A percentile compares a stretch with the other conserved stretches of the same genome.
Evolutionary conservation across 768 basidiomycete species (phyloP).

Genomic region (Grammothele lineata): DNA sequence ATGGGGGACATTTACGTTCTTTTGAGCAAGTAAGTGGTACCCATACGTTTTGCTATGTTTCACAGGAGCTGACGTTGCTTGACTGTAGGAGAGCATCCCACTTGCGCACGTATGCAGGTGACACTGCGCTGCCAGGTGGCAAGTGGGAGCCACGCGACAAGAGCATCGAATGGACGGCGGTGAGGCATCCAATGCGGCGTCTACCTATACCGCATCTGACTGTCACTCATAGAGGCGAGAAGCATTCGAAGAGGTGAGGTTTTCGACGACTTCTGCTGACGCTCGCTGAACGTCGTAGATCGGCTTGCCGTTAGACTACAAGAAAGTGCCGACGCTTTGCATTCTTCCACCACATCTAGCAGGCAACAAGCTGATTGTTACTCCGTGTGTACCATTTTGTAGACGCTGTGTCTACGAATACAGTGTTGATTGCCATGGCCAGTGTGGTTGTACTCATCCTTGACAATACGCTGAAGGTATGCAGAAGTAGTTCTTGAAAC

Average conservation of each 20-base stretch:
- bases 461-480: slow-evolving; percentile 68
- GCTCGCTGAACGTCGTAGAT: slow-evolving; percentile 45
- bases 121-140: slow-evolving; percentile 86
- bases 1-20: slow-evolving; percentile 82
- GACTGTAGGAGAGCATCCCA: slow-evolving; percentile 61
- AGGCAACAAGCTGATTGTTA: slow-evolving; percentile 68
- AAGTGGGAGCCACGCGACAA: slow-evolving; percentile 67
- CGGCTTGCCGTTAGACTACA: slow-evolving; percentile 70
- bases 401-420: background rate
- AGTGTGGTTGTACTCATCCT: slow-evolving; percentile 86
- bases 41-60: background rate
- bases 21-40: slow-evolving; percentile 60
- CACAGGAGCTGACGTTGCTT: background rate
- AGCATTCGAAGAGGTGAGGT: slow-evolving; percentile 81
- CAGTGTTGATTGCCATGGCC: background rate
- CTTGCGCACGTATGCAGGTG: slow-evolving; percentile 76
- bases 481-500: too few relatives aligned
- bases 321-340: slow-evolving; percentile 71
- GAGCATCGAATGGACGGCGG: slow-evolving; percentile 77
- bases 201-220: background rate
- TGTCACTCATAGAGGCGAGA: slow-evolving; percentile 59
- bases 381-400: slow-evolving; percentile 64
- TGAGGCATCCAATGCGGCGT: slow-evolving; percentile 30
- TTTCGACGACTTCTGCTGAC: background rate
- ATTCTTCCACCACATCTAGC: slow-evolving; percentile 77